Evolutionary conservation across 305 asterid genomes (phyloP).

Genomic region (Solanum hybrid): DNA sequence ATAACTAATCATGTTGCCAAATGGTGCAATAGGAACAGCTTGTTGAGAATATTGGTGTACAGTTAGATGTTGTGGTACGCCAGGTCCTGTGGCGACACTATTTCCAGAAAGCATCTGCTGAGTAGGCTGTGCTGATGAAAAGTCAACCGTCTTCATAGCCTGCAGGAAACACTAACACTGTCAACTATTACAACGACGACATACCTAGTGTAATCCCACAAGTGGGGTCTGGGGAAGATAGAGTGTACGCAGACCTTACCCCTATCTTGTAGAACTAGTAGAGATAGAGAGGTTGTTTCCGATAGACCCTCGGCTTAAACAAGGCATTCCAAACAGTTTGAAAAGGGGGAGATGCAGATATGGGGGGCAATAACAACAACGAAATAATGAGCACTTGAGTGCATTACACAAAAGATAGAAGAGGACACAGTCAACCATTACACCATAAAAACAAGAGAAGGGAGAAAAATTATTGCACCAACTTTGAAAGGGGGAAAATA

Average conservation of each 20-base stretch:
- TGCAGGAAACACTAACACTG: conserved; percentile 14
- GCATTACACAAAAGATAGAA: background rate
- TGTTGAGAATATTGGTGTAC: conserved; percentile 79
- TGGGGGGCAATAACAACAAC: background rate
- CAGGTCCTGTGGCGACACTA: conserved; percentile 58
- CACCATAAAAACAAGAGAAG: background rate
- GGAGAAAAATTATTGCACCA: background rate
- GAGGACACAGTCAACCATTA: conserved; percentile 3
- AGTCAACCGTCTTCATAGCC: conserved; percentile 47
- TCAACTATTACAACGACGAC: background rate
- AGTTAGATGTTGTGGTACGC: conserved; percentile 71
- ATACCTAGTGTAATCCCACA: background rate
- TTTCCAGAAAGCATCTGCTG: conserved; percentile 48
- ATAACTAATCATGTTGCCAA: conserved; percentile 68
- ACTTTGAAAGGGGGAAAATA: background rate
- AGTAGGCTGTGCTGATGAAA: conserved; percentile 50
- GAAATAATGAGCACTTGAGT: background rate
- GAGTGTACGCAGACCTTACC: background rate
- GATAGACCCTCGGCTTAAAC: background rate
- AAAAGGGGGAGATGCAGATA: background rate
- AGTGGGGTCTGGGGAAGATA: background rate
- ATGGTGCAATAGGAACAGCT: conserved; percentile 69
- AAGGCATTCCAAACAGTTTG: background rate
- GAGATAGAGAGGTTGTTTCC: background rate
- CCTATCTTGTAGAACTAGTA: background rate